Evolutionary conservation across 2,329 filamentous ascomycete species (phyloP).

Genomic region (Alternaria ethzedia): DNA sequence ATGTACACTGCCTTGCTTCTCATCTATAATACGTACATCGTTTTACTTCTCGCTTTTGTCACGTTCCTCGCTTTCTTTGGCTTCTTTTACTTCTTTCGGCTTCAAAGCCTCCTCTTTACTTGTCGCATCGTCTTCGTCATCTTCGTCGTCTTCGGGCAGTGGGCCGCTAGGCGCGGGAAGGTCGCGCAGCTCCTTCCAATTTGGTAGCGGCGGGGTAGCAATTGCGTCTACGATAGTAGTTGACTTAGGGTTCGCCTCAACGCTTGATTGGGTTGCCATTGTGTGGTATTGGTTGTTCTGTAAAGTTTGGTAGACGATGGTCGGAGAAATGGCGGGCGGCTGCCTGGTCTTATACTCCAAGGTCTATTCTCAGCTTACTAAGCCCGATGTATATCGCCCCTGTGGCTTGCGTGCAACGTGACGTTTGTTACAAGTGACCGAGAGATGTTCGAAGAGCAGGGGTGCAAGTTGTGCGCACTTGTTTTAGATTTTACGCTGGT

Average conservation of each 20-base stretch:
- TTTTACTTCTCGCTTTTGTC: not conserved
- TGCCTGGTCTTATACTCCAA: not conserved
- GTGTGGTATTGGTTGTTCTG: not conserved
- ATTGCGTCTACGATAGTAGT: not conserved
- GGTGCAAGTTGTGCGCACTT: not conserved
- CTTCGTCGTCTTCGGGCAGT: not conserved
- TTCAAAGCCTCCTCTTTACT: not conserved
- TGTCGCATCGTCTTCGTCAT: not conserved
- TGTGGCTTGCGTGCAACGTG: not conserved
- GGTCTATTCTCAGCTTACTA: not conserved
- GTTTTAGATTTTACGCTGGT: not conserved
- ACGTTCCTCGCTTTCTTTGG: not conserved
- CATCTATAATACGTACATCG: accelerated
- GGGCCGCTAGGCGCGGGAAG: not conserved
- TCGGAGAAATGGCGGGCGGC: not conserved
- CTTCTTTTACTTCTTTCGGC: not conserved
- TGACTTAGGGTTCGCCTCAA: not conserved
- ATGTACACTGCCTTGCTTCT: not conserved
- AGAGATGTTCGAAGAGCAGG: accelerated
- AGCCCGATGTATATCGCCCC: not conserved
- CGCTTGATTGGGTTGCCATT: not conserved
- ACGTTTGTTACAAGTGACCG: not conserved
- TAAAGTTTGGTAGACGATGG: not conserved
- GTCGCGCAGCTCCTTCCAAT: not conserved
- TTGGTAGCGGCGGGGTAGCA: not conserved